Evolutionary conservation across 768 basidiomycete genomes (phyloP).

Genomic region (Agaricus subrufescens): DNA sequence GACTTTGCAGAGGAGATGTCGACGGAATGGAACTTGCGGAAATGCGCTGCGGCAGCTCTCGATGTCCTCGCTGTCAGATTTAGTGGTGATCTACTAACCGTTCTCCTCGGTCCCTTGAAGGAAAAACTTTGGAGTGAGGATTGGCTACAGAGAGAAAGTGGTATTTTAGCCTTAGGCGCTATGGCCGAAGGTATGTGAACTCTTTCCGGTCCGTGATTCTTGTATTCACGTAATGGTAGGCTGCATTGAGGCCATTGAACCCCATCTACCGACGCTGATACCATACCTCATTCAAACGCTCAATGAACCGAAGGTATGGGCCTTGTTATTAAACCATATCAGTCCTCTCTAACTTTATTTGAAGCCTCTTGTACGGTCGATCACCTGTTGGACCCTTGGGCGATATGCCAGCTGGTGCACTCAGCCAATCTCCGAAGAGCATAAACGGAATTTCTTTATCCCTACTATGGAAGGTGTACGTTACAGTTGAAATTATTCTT

Average conservation of each 20-base stretch:
- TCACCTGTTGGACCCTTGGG: constrained; percentile 99
- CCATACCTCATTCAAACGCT: constrained; percentile 90
- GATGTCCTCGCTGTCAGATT: constrained; percentile 96
- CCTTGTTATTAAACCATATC: constrained; percentile 3
- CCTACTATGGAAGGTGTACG: constrained; percentile 96
- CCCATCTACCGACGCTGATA: constrained; percentile 88
- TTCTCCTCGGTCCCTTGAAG: constrained; percentile 85
- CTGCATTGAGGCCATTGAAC: constrained; percentile 93
- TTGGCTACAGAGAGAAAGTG: constrained; percentile 94
- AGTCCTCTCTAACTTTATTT: constrained; percentile 11
- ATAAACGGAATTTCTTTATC: constrained; percentile 87
- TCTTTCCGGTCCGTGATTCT: neutral
- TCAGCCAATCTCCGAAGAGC: constrained; percentile 78
- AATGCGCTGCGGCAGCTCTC: constrained; percentile 95
- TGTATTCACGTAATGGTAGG: constrained; percentile 42
- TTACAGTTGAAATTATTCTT: constrained; percentile 12
- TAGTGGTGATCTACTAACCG: constrained; percentile 81
- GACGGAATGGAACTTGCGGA: constrained; percentile 97
- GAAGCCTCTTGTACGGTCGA: constrained; percentile 94
- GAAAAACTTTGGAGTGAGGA: constrained; percentile 89
- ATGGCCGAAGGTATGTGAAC: constrained; percentile 87
- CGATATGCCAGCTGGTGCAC: constrained; percentile 98
- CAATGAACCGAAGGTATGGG: constrained; percentile 81
- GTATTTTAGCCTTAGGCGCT: constrained; percentile 92
- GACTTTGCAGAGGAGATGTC: constrained; percentile 96